Evolutionary conservation across 176 grass and related monocot species (phyloP).

Genomic region (Triticum monococcum): DNA sequence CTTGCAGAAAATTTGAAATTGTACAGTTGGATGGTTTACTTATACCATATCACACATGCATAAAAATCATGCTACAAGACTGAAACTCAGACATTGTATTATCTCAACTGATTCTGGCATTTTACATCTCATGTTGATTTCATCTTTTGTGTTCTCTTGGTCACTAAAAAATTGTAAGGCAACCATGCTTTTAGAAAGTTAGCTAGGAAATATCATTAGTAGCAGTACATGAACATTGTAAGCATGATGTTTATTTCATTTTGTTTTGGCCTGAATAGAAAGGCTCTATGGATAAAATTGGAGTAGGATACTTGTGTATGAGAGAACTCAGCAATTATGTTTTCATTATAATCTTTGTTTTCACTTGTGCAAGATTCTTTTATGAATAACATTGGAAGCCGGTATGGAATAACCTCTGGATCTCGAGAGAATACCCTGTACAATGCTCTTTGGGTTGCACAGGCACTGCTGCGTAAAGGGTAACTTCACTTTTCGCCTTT

Average conservation of each 20-base stretch:
- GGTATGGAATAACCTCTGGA: slow-evolving; percentile 75
- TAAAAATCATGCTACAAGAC: not conserved
- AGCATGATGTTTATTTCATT: slow-evolving; percentile 10
- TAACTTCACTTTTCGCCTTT: slow-evolving; percentile 29
- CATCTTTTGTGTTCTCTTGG: slow-evolving; percentile 4
- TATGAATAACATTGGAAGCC: slow-evolving; percentile 78
- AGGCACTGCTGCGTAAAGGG: slow-evolving; percentile 91
- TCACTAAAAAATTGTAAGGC: not conserved
- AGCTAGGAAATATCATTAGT: not conserved
- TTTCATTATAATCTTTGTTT: slow-evolving; percentile 13
- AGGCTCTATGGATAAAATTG: not conserved
- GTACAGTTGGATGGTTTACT: slow-evolving; percentile 6
- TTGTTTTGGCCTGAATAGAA: not conserved
- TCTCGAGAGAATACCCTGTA: slow-evolving; percentile 89
- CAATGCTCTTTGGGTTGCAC: slow-evolving; percentile 95
- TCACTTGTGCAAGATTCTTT: slow-evolving; percentile 55
- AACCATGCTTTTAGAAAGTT: not conserved
- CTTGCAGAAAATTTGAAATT: not conserved
- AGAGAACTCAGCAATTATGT: slow-evolving; percentile 21
- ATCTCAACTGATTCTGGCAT: slow-evolving; percentile 9
- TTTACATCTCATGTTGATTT: slow-evolving; percentile 1
- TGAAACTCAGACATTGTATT: slow-evolving; percentile 7
- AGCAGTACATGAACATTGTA: not conserved
- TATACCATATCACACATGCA: not conserved
- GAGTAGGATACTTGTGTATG: slow-evolving; percentile 1